A percentile compares a stretch with the other conserved stretches of the same genome.
Conservation (phyloP, 305 asterid genomes). For the Solanum hybrid region DNA sequence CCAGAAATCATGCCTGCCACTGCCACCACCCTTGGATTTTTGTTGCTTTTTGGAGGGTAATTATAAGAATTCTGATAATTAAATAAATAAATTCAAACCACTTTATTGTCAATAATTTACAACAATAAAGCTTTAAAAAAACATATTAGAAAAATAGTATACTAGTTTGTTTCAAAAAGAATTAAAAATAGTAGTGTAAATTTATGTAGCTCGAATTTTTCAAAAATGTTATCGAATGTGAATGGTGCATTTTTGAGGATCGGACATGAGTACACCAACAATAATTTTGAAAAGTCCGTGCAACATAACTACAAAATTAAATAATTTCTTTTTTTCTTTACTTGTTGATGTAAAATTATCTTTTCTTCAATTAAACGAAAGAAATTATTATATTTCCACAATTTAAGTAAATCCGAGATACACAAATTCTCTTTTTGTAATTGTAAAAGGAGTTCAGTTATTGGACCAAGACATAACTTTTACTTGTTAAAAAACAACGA, state of each 20-base stretch:
- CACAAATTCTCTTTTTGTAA: not conserved
- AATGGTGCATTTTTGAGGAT: not conserved
- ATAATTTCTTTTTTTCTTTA: not conserved
- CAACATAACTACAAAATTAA: not conserved
- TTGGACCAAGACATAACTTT: not conserved
- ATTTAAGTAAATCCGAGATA: not conserved
- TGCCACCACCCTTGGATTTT: constrained; percentile 18
- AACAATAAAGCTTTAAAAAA: not conserved
- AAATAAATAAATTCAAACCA: not conserved
- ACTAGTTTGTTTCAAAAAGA: not conserved
- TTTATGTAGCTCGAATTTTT: not conserved
- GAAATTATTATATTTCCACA: not conserved
- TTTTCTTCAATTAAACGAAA: not conserved
- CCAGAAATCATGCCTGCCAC: constrained; percentile 45
- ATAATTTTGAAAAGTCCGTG: not conserved
- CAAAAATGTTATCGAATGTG: not conserved
- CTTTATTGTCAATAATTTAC: not conserved
- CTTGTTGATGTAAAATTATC: not conserved
- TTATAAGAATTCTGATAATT: constrained; percentile 47
- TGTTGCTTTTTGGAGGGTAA: constrained; percentile 7
- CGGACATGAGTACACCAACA: not conserved
- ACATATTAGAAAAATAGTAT: not conserved
- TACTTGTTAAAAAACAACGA: not conserved
- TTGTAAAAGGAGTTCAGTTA: not conserved
- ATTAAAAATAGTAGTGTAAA: not conserved